Evolutionary conservation across 2,329 filamentous ascomycete genomes (phyloP), one percentile per base, ranked within the genome.

Genomic region (Arthrobotrys entomopaga): DNA sequence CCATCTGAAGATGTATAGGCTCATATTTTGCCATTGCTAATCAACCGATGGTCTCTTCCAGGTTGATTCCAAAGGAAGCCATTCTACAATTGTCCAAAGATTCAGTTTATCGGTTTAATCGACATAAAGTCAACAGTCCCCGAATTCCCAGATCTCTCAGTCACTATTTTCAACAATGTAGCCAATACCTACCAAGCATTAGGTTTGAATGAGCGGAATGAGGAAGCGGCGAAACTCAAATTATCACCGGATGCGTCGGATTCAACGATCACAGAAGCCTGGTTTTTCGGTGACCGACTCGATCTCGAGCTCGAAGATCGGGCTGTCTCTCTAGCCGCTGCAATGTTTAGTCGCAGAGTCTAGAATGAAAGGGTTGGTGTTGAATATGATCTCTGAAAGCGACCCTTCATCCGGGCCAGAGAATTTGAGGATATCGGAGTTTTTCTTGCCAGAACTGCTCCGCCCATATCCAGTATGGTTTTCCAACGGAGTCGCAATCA

Each of bases 81-180:
- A 13, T 43, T 43, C n/a, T 43, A 10, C 40, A 3, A 3, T 2
- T 3, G 3, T 3, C 40, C 40, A 3, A 3, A 3, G 43, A 60
- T 67, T 15, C 46, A 19, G 0, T 67, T 67, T 16, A 67, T 67
- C 53, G 64, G 64, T n/a, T 46, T 67, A 26, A 60, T 59, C 29
- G 54, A 67, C 22, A 26, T 22, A 11, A 49, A 26, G 7, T 11
- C 53, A 26, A n/a, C 60, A 43, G 13, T 49, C 3, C 40, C 13
- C 26, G 6, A 29, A 4, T 29, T 52, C 7, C 7, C 29, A 58
- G 43, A 57, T 50, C 22, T 67, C 19, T 43, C 26, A 5, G 46
- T 20, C 10, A 59, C 34, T 20, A 53, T 60, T 53, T 59, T 59
- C n/a, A 29, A 53, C 34, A 61, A 52, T n/a, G 54, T 48, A 19